Percentiles rank a stretch among this genome's conserved stretches.
phyloP scores from a whole-genome alignment of 345 rosid genomes.

The Sapria himalayana region DNA sequence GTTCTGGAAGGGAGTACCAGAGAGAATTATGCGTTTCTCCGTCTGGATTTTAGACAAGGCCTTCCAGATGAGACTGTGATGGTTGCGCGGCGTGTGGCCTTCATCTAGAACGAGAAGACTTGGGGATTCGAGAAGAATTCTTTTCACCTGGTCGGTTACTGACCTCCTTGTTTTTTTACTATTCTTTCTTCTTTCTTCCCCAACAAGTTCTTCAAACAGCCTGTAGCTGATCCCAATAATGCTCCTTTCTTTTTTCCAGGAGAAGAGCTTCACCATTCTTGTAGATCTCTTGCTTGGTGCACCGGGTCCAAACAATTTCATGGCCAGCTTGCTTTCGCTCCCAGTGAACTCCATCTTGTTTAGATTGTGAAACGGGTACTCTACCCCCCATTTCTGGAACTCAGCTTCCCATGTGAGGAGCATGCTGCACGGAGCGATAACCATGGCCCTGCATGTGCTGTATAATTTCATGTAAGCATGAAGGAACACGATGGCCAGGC shows the following conservation, averaged over 20 bases:
- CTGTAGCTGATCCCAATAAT: slow-evolving; percentile 41
- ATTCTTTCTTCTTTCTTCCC: slow-evolving; percentile 10
- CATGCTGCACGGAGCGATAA: slow-evolving; percentile 56
- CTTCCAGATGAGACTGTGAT: slow-evolving; percentile 31
- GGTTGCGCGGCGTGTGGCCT: slow-evolving; percentile 64
- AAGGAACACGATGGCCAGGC: slow-evolving; percentile 42
- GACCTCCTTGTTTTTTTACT: slow-evolving; percentile 1
- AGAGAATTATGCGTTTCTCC: slow-evolving; percentile 39
- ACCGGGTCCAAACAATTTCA: slow-evolving; percentile 6
- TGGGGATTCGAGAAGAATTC: slow-evolving; percentile 21
- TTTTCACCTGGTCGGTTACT: slow-evolving; percentile 12
- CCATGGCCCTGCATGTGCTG: slow-evolving; percentile 37
- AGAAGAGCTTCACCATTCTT: slow-evolving; percentile 35
- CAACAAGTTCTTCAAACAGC: slow-evolving; percentile 37
- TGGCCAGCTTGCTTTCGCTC: slow-evolving; percentile 17
- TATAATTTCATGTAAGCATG: slow-evolving; percentile 25
- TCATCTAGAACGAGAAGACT: slow-evolving; percentile 52
- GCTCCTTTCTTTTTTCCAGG: slow-evolving; percentile 37
- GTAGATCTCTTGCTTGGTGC: slow-evolving; percentile 4
- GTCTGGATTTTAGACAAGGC: slow-evolving; percentile 31
- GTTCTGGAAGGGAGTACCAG: slow-evolving; percentile 78
- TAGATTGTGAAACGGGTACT: slow-evolving; percentile 35
- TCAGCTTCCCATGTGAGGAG: slow-evolving; percentile 76
- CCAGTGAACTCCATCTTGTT: slow-evolving; percentile 26
- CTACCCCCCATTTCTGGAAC: slow-evolving; percentile 41